These are phyloP conservation scores for Penicillium hordei DNA, from an alignment of 2,329 filamentous ascomycete species.

Conservation along the genomic window DNA sequence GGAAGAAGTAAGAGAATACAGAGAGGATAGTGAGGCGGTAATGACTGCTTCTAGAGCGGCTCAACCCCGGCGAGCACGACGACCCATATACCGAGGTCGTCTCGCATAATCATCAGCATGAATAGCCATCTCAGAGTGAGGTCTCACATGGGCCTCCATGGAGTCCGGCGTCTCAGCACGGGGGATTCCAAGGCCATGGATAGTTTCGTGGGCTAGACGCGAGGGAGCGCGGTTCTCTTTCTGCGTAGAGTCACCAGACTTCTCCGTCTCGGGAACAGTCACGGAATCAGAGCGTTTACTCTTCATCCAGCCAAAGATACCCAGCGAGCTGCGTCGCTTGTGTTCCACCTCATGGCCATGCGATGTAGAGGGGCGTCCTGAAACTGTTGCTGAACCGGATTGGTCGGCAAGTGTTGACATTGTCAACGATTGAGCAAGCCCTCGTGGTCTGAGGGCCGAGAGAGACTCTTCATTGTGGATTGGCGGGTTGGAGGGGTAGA, in stretches of 20 bases:
- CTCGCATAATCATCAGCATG: conserved; percentile 21
- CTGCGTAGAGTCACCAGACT: neutral
- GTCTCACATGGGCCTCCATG: conserved; percentile 13
- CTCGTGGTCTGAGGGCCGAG: conserved; percentile 4
- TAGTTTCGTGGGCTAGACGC: conserved; percentile 20
- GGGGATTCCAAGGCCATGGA: neutral
- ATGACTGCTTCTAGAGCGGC: neutral
- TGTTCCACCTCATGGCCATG: conserved; percentile 33
- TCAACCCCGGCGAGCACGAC: conserved; percentile 28
- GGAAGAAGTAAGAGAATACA: conserved; percentile 1
- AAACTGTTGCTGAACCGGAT: conserved; percentile 18
- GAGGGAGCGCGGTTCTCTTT: conserved; percentile 19
- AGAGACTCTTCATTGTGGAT: conserved; percentile 14
- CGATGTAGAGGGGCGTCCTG: conserved; percentile 28
- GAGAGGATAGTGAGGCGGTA: neutral
- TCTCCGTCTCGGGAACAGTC: conserved; percentile 1
- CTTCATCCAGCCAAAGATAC: conserved; percentile 45
- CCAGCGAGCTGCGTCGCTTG: conserved; percentile 40
- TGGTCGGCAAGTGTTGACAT: conserved; percentile 19
- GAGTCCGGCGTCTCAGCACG: conserved; percentile 18
- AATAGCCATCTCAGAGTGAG: conserved; percentile 12
- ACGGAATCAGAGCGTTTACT: conserved; percentile 26
- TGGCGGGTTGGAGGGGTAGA: conserved; percentile 18
- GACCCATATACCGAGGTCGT: conserved; percentile 35
- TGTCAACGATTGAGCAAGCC: conserved; percentile 32